Evolutionary conservation across 2,329 filamentous ascomycete genomes (phyloP).

Genomic region (Verticillium alfalfae): DNA sequence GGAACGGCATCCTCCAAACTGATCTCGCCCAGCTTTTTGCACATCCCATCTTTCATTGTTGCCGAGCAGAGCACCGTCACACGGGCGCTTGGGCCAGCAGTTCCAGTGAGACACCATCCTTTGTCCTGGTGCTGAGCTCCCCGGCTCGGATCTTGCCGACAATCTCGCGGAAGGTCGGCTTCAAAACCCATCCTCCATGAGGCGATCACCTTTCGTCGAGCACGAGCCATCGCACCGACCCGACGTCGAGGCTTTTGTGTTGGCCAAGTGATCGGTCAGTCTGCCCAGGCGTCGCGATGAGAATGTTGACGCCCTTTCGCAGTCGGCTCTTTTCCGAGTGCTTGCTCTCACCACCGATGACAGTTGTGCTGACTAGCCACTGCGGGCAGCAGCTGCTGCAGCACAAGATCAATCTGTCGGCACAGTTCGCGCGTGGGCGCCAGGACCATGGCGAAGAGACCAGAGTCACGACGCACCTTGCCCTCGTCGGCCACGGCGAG

Average conservation of each 20-base stretch:
- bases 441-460: conserved; percentile 88
- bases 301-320: conserved; percentile 89
- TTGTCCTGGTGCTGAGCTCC: conserved; percentile 51
- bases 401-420: conserved; percentile 83
- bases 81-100: conserved; percentile 66
- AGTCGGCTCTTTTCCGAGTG: conserved; percentile 87
- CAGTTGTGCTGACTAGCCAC: conserved; percentile 90
- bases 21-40: conserved; percentile 86
- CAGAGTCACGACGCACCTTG: conserved; percentile 73
- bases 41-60: conserved; percentile 99
- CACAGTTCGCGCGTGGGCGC: conserved; percentile 91
- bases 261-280: conserved; percentile 84
- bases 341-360: conserved; percentile 63
- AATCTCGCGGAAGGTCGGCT: conserved; percentile 83
- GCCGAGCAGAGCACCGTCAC: conserved; percentile 92
- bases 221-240: conserved; percentile 87
- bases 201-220: conserved; percentile 91
- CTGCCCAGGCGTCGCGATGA: conserved; percentile 94
- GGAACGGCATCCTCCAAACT: conserved; percentile 88
- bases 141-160: conserved; percentile 71
- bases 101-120: conserved; percentile 51
- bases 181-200: conserved; percentile 98
- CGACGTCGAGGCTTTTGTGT: conserved; percentile 87
- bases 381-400: conserved; percentile 84
- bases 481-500: conserved; percentile 60